Evolutionary conservation across 768 basidiomycete genomes (phyloP).

Genomic region (Lentinula sp.): DNA sequence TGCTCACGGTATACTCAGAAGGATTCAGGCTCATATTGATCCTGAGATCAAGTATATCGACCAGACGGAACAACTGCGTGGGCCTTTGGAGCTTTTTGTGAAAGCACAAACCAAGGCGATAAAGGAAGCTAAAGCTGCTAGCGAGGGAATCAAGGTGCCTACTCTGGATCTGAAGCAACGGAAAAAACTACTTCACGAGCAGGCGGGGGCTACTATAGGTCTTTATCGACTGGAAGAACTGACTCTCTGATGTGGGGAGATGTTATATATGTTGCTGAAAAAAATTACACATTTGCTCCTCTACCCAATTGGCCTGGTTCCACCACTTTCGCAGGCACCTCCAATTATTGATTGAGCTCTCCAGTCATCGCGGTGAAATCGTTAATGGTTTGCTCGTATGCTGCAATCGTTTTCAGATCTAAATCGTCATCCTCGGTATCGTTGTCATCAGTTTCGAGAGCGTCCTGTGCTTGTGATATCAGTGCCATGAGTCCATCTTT

Average conservation of each 20-base stretch:
- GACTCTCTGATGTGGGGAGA: slow-evolving; percentile 32
- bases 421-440: neutral
- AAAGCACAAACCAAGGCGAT: slow-evolving; percentile 44
- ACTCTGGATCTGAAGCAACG: slow-evolving; percentile 45
- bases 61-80: slow-evolving; percentile 49
- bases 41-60: slow-evolving; percentile 49
- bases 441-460: neutral
- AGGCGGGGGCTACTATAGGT: slow-evolving; percentile 48
- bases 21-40: slow-evolving; percentile 43
- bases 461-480: neutral
- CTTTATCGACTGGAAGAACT: slow-evolving; percentile 72
- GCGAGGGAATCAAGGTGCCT: slow-evolving; percentile 15
- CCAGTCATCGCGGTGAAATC: neutral
- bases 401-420: neutral
- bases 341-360: neutral
- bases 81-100: slow-evolving; percentile 57
- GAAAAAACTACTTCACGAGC: slow-evolving; percentile 47
- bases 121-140: slow-evolving; percentile 25
- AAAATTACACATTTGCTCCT: neutral
- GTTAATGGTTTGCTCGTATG: neutral
- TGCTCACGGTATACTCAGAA: slow-evolving; percentile 46
- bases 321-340: neutral
- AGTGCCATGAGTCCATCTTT: neutral
- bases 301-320: neutral
- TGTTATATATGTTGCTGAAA: neutral